Percentiles rank a stretch among this genome's conserved stretches.
Evolutionary conservation across 2,329 filamentous ascomycete genomes (phyloP).

Genomic region (Exophiala aquamarina): DNA sequence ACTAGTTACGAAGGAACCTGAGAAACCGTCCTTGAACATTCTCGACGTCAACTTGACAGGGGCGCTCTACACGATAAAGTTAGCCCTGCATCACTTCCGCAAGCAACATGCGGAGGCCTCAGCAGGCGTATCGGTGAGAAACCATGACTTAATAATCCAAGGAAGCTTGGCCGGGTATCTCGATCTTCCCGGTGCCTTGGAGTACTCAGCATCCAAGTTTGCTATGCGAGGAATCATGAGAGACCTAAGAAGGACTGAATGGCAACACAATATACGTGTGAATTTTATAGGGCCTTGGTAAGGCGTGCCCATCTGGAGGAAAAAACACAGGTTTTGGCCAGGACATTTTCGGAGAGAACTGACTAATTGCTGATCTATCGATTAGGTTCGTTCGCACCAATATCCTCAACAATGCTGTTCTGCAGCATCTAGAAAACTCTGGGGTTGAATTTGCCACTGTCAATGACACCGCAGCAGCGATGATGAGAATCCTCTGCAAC

Average conservation of each 20-base stretch:
- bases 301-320: no score
- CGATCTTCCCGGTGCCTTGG: conserved; percentile 32
- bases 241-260: conserved; percentile 37
- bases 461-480: neutral
- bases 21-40: conserved; percentile 34
- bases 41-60: conserved; percentile 36
- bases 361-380: neutral
- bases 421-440: conserved; percentile 24
- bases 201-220: conserved; percentile 48
- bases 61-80: conserved; percentile 36
- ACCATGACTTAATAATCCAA: conserved; percentile 32
- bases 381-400: conserved; percentile 35
- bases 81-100: conserved; percentile 38
- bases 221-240: conserved; percentile 47
- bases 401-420: conserved; percentile 30
- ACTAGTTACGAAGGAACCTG: conserved; percentile 26
- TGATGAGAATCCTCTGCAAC: conserved; percentile 5
- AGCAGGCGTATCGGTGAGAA: conserved; percentile 21
- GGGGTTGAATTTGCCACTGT: conserved; percentile 11
- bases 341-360: neutral
- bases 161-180: conserved; percentile 35
- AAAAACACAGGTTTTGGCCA: no score
- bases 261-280: conserved; percentile 45
- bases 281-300: conserved; percentile 50
- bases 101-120: no score